Conservation (phyloP, 164 flowering plant genomes). For the Chimonanthus praecox region DNA sequence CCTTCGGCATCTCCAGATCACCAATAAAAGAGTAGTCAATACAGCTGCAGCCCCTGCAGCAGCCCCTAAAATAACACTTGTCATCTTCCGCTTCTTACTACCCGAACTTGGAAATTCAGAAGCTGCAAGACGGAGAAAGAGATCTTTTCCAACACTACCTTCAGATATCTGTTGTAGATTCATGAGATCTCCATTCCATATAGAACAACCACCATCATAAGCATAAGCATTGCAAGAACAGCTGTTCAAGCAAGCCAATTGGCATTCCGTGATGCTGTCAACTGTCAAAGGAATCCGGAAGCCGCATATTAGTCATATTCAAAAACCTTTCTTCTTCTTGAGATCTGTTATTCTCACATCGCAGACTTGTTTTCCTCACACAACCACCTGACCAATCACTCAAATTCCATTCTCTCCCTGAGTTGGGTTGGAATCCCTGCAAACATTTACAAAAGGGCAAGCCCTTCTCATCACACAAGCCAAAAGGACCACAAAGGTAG, state of each 20-base stretch:
- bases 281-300: constrained; percentile 3
- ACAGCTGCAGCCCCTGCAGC: constrained; percentile 11
- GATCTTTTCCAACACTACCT: background rate
- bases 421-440: constrained; percentile 15
- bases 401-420: constrained; percentile 13
- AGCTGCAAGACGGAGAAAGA: constrained; percentile 7
- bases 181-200: constrained; percentile 11
- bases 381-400: constrained; percentile 21
- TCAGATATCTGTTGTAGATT: constrained; percentile 1
- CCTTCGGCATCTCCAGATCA: constrained; percentile 15
- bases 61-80: constrained; percentile 18
- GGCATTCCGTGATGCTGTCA: constrained; percentile 4
- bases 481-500: constrained; percentile 24
- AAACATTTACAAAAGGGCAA: constrained; percentile 14
- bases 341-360: constrained; percentile 12
- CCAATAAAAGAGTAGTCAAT: constrained; percentile 12
- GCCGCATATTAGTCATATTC: background rate
- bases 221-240: constrained; percentile 23
- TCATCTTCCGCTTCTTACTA: constrained; percentile 9
- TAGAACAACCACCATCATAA: constrained; percentile 11
- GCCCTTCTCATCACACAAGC: constrained; percentile 10
- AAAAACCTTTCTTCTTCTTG: background rate
- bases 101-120: constrained; percentile 2
- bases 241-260: constrained; percentile 15
- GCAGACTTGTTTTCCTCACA: constrained; percentile 15